Percentiles rank a stretch among this genome's conserved stretches.
phyloP scores from a whole-genome alignment of 1,284 basidiomycete species.

The Fistulinella cinereoalba region DNA sequence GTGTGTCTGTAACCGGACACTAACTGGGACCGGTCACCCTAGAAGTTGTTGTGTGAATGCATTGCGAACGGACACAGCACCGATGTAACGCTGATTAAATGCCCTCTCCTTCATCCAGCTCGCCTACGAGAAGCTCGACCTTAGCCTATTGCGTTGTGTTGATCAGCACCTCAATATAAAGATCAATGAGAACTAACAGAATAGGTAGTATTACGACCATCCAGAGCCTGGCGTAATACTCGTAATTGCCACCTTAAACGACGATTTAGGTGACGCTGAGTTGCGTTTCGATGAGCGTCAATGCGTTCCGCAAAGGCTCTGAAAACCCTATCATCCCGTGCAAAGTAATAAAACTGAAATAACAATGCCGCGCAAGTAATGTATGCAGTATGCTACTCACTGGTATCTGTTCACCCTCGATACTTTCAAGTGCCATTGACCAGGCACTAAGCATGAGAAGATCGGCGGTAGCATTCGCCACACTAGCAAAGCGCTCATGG shows the following conservation, averaged over 20 bases:
- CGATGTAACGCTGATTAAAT: constrained; percentile 33
- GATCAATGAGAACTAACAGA: constrained; percentile 44
- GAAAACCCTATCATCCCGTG: constrained; percentile 76
- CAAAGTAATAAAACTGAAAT: constrained; percentile 70
- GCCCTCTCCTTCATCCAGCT: constrained; percentile 61
- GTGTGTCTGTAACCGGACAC: constrained; percentile 14
- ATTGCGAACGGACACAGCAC: constrained; percentile 3
- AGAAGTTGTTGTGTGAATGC: background rate
- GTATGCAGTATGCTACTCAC: constrained; percentile 38
- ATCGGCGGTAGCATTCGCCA: constrained; percentile 78
- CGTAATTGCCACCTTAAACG: constrained; percentile 71
- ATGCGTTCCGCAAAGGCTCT: constrained; percentile 63
- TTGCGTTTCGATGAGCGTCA: constrained; percentile 49
- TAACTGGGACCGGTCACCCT: background rate
- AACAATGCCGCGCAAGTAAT: constrained; percentile 6
- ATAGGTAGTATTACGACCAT: constrained; percentile 62
- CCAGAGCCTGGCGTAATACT: constrained; percentile 57
- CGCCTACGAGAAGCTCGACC: constrained; percentile 54
- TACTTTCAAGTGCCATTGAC: constrained; percentile 52
- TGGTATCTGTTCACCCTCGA: constrained; percentile 61
- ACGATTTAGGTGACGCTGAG: constrained; percentile 48
- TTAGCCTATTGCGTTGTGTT: constrained; percentile 50
- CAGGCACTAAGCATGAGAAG: constrained; percentile 72
- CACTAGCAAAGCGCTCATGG: constrained; percentile 37
- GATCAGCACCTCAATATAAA: constrained; percentile 6